A percentile compares a stretch with the other conserved stretches of the same genome.
Conservation (phyloP, 2,329 filamentous ascomycete species). For the Colletotrichum tropicicola region DNA sequence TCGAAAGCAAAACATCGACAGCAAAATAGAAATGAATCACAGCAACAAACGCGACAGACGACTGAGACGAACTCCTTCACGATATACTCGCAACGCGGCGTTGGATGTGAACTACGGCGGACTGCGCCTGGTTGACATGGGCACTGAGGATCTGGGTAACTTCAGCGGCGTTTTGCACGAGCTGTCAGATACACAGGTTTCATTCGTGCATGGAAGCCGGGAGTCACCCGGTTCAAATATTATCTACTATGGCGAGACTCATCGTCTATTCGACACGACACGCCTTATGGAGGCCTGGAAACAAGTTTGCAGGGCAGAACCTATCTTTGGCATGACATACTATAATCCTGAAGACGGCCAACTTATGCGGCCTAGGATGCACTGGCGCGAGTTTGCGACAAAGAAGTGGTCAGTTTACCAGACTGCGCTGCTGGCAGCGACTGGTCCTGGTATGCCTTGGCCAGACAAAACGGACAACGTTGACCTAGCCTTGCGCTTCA, state of each 20-base stretch:
- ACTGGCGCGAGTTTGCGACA: neutral
- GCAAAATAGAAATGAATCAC: too few relatives aligned
- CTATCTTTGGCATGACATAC: conserved; percentile 31
- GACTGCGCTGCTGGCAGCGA: neutral
- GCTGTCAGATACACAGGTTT: conserved; percentile 34
- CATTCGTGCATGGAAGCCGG: conserved; percentile 34
- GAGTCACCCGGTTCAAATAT: conserved; percentile 33
- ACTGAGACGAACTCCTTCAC: too few relatives aligned
- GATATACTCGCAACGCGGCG: too few relatives aligned
- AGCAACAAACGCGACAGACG: too few relatives aligned
- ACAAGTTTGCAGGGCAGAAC: conserved; percentile 35
- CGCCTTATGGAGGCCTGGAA: conserved; percentile 37
- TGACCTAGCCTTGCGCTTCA: neutral
- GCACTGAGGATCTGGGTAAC: neutral
- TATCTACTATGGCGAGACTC: conserved; percentile 33
- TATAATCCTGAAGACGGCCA: neutral
- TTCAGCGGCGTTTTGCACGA: neutral
- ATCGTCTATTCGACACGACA: conserved; percentile 27
- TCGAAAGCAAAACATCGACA: too few relatives aligned
- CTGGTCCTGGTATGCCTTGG: neutral
- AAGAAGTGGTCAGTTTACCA: neutral
- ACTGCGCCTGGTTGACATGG: neutral
- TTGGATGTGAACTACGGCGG: too few relatives aligned
- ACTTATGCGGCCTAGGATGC: neutral
- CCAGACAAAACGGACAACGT: neutral